phyloP scores from a whole-genome alignment of 2,329 filamentous ascomycete genomes.

The Trichophyton mentagrophytes region DNA sequence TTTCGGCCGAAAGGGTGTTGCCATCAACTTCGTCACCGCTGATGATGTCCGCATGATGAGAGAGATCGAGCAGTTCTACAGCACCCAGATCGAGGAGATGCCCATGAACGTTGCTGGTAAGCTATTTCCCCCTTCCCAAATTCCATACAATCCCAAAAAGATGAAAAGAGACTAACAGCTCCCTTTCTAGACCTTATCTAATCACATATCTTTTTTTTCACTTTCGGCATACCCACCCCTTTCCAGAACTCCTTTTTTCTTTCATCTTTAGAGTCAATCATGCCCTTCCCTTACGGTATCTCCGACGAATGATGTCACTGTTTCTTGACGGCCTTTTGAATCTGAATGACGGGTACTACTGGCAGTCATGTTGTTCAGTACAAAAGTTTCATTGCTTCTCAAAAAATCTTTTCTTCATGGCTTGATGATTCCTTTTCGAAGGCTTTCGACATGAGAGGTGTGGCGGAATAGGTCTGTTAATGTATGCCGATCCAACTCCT shows the following conservation, averaged over 20 bases:
- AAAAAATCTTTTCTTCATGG: background rate
- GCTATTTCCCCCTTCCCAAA: slow-evolving; percentile 59
- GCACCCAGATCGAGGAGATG: slow-evolving; percentile 96
- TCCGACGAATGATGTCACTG: slow-evolving; percentile 7
- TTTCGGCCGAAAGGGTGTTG: slow-evolving; percentile 95
- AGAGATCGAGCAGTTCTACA: slow-evolving; percentile 95
- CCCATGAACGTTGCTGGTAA: slow-evolving; percentile 61
- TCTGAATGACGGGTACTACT: slow-evolving; percentile 12
- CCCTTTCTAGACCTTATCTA: slow-evolving; percentile 31
- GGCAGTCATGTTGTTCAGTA: slow-evolving; percentile 10
- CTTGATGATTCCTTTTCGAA: slow-evolving; percentile 1
- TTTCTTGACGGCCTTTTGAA: slow-evolving; percentile 6
- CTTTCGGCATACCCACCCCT: background rate
- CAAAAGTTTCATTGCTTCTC: slow-evolving; percentile 11
- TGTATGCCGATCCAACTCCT: slow-evolving; percentile 3
- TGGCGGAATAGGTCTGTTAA: slow-evolving; percentile 5
- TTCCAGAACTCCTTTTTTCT: slow-evolving; percentile 1
- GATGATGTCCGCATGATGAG: slow-evolving; percentile 95
- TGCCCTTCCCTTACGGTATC: background rate
- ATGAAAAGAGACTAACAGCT: background rate
- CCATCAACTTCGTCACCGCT: slow-evolving; percentile 98
- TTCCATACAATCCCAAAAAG: slow-evolving; percentile 92
- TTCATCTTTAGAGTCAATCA: slow-evolving; percentile 6
- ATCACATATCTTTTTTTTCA: slow-evolving; percentile 11
- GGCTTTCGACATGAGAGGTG: slow-evolving; percentile 2